Base-by-base conservation (phyloP, 352 stramenopile species). In the Pythium vanterpoolii region DNA sequence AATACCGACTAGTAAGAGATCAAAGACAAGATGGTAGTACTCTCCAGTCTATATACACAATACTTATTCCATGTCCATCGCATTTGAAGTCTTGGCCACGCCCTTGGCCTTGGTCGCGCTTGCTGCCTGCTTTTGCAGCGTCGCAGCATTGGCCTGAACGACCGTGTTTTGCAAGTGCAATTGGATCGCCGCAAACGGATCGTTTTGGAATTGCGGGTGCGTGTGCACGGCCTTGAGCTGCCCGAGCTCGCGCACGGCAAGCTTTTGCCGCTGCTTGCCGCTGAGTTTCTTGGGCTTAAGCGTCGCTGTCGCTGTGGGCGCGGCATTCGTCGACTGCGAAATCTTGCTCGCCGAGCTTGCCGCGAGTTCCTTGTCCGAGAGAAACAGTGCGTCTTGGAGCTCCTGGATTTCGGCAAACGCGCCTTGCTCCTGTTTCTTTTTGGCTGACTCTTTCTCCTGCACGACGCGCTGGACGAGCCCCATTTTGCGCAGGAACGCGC, bases 171-270 rank as follows among this genome's bases (percentile, higher is more conserved):
- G 82, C 59, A 95, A 49, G 66, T 95, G 86, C 58, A 83, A 75
- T 63, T 95, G 86, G 49, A 95, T 95, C 31, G 86, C 86, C 0
- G 82, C 86, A 65, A 95, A 93, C 63, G 86, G 80, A 69, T 95
- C 79, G 67, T 43, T 77, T 64, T 93, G 71, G 64, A 95, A 95
- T 60, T 81, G 74, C 46, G 82, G 55, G 62, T 95, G 86, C 36
- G 80, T 86, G 68, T 93, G 86, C 51, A 95, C 86, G 14, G 84
- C 83, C 64, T 90, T 89, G 51, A 95, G 73, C 60, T 93, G 86
- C 23, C 82, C 81, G 39, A 93, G 72, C 60, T 95, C 86, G 8
- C 79, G 78, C 53, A 95, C 85, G 5, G 83, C 86, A 38, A 95
- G 62, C 51, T 90, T 90, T 72, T 95, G 83, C 18, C 84, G 83